Conservation (phyloP, 139 green algal species). For the Tetraselmis striata region DNA sequence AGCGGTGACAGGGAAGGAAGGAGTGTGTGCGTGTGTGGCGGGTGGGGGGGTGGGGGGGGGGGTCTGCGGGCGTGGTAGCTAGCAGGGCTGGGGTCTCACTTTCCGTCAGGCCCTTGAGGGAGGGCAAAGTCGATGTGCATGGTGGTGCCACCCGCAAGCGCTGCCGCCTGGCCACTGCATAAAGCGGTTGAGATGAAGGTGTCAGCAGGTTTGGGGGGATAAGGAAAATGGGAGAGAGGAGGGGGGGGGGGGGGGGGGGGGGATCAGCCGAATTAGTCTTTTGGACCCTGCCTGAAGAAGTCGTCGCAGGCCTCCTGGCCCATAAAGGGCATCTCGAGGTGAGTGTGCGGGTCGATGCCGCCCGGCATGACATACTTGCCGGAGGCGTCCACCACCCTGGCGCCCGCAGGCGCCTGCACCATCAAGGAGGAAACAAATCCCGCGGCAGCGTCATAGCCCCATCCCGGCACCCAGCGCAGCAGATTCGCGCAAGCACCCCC, state of each 20-base stretch:
- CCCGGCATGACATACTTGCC: slow-evolving; percentile 86
- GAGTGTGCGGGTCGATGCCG: slow-evolving; percentile 95
- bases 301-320: slow-evolving; percentile 71
- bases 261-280: too few species aligned
- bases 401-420: slow-evolving; percentile 18
- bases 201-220: too few species aligned
- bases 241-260: too few species aligned
- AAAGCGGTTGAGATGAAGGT: too few species aligned
- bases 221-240: too few species aligned
- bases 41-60: too few species aligned
- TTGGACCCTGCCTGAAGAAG: slow-evolving; percentile 46
- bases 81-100: too few species aligned
- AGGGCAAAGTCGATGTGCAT: slow-evolving; percentile 97
- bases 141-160: slow-evolving; percentile 88
- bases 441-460: too few species aligned
- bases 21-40: neutral
- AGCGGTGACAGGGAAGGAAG: neutral
- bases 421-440: too few species aligned
- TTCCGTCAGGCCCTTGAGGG: slow-evolving; percentile 33
- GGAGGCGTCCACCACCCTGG: slow-evolving; percentile 62
- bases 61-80: too few species aligned
- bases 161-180: slow-evolving; percentile 68
- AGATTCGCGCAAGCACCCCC: too few species aligned
- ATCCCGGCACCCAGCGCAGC: too few species aligned
- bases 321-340: slow-evolving; percentile 95